Evolutionary conservation across 2,329 filamentous ascomycete genomes (phyloP).

Genomic region (Calonectria pauciramosa): DNA sequence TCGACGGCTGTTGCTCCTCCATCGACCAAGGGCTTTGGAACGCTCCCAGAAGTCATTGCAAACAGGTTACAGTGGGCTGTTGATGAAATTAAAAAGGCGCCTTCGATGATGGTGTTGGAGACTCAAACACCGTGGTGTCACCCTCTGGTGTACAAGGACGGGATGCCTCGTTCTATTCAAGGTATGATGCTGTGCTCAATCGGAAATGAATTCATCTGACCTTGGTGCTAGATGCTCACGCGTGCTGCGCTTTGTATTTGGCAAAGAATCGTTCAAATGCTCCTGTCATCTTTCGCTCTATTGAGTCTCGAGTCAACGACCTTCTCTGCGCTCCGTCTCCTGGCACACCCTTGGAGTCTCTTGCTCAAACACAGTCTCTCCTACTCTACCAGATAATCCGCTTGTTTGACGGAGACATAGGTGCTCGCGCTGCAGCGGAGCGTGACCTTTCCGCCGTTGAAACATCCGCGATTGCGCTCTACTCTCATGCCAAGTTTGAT

Average conservation of each 20-base stretch:
- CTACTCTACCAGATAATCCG: constrained; percentile 64
- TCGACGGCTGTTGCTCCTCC: constrained; percentile 41
- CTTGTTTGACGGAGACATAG: constrained; percentile 65
- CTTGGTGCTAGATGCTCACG: constrained; percentile 60
- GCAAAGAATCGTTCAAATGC: constrained; percentile 63
- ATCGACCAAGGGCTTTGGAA: constrained; percentile 36
- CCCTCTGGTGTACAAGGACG: constrained; percentile 61
- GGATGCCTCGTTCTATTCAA: constrained; percentile 66
- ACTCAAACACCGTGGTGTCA: constrained; percentile 69
- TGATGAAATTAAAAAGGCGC: constrained; percentile 65
- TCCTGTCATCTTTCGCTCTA: constrained; percentile 61
- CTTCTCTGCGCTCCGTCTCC: constrained; percentile 55
- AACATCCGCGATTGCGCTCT: constrained; percentile 49
- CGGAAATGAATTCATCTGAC: constrained; percentile 13
- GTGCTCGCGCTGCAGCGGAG: constrained; percentile 55
- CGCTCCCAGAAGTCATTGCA: constrained; percentile 43
- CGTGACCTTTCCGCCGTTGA: constrained; percentile 51
- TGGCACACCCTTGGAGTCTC: constrained; percentile 41
- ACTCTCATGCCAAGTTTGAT: constrained; percentile 50
- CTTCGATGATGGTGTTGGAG: constrained; percentile 61
- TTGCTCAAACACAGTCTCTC: constrained; percentile 63
- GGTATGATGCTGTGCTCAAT: constrained; percentile 48
- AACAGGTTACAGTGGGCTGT: constrained; percentile 59
- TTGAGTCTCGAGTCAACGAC: constrained; percentile 59
- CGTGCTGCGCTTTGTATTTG: constrained; percentile 66